Conservation (phyloP, 331 rosid species). For the Erythrophleum ivorense region DNA sequence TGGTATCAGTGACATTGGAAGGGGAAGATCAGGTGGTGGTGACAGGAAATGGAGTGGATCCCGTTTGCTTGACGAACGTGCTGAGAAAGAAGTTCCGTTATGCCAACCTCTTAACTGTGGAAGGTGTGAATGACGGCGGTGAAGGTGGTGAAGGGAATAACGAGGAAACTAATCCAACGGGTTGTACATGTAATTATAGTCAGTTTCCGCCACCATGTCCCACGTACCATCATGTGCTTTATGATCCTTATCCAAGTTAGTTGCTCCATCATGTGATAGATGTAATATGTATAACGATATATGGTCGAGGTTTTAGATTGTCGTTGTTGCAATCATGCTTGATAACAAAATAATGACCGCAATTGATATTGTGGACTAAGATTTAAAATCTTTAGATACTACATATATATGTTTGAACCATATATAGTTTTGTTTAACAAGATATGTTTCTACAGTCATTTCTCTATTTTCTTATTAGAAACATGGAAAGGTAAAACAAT, state of each 20-base stretch:
- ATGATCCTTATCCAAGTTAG: neutral
- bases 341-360: too few species aligned
- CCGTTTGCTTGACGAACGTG: neutral
- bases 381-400: too few species aligned
- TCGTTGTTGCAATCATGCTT: too few species aligned
- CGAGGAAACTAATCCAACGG: neutral
- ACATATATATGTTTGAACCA: too few species aligned
- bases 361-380: too few species aligned
- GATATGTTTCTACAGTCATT: too few species aligned
- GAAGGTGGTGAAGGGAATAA: fast-evolving
- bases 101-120: neutral
- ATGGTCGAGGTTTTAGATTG: too few species aligned
- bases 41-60: neutral
- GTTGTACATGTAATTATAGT: neutral
- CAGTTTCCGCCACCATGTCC: neutral
- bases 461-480: too few species aligned
- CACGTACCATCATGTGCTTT: neutral
- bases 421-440: too few species aligned
- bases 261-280: neutral
- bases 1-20: neutral
- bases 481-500: too few species aligned
- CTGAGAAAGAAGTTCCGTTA: neutral
- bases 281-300: too few species aligned
- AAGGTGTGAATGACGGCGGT: neutral
- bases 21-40: neutral